A percentile compares a stretch with the other conserved stretches of the same genome.
Evolutionary conservation across 75 land plant genomes (phyloP).

Genomic region (Picea glauca): DNA sequence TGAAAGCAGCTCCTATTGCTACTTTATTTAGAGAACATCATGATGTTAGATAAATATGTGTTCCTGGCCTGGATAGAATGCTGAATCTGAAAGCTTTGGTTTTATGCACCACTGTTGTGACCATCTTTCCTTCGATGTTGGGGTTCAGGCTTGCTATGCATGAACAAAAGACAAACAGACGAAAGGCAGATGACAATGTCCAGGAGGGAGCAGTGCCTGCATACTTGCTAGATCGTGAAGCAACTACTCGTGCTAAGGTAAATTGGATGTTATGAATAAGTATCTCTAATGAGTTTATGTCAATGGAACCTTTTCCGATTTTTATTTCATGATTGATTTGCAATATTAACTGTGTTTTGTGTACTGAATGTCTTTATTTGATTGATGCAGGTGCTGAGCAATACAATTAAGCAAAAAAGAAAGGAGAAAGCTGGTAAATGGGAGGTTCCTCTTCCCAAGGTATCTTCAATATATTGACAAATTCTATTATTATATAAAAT

Average conservation of each 20-base stretch:
- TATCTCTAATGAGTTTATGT: background rate
- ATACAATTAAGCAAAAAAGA: conserved; percentile 96
- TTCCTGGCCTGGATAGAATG: background rate
- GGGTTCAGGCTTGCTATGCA: conserved; percentile 85
- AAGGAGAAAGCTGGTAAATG: conserved; percentile 99
- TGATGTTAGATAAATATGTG: background rate
- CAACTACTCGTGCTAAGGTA: conserved; percentile 92
- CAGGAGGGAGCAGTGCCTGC: conserved; percentile 96
- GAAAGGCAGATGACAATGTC: conserved; percentile 89
- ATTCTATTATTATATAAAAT: background rate
- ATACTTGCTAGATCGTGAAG: conserved; percentile 93
- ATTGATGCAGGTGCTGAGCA: conserved; percentile 73
- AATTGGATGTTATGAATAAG: background rate
- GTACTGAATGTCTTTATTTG: conserved; percentile 7
- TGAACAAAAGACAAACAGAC: conserved; percentile 82
- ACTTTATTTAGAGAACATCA: background rate
- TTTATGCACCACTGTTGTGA: background rate
- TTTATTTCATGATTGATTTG: background rate
- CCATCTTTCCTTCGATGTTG: background rate
- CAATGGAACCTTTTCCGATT: background rate
- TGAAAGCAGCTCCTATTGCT: too few species aligned
- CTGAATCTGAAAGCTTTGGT: background rate
- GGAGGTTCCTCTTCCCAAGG: conserved; percentile 99
- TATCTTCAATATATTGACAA: conserved; percentile 15
- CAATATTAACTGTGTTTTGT: background rate